Evolutionary conservation across 768 basidiomycete genomes (phyloP), one percentile per base, ranked within the genome.

Genomic region (Lentinula boryana): DNA sequence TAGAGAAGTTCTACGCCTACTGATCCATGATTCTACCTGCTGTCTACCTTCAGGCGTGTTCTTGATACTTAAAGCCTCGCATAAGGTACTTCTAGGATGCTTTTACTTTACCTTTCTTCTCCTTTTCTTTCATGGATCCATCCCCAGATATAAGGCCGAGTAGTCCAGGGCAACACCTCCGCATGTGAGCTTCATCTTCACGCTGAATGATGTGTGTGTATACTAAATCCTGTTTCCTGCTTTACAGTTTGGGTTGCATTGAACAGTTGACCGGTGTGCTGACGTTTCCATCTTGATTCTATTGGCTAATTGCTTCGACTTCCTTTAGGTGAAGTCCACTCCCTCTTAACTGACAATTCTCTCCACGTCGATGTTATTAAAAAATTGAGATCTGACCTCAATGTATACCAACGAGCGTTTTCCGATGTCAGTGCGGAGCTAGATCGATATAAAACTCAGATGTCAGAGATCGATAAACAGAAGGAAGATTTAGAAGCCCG

Each of bases 241-340:
- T 27, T 40, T 12, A 32, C 40, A 53, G 56, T 21, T 38, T 62
- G 70, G 70, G 46, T 38, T 72, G 63, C 62, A 71, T 78, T 66
- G 73, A 77, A 46, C 72, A 75, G 58, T 64, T 78, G 54, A 73
- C 72, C 67, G 70, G 77, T 76, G 9, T 31, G 49, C 51, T 38
- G 13, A 15, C 6, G 10, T 33, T 1, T 18, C 27, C 12, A 15
- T 36, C 6, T 40, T 23, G 18, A 3, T 15, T 27, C 3, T 13
- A 21, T 21, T 13, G 18, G 9, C 38, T 21, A 56, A 27, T 35
- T 4, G 13, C 32, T 33, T 53, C 10, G 35, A 1, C 48, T 44
- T 40, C 60, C 46, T 50, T 55, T 59, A 82, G 80, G 68, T 43
- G 76, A 80, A 63, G 73, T 81, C 53, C 65, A 68, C 40, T 70